phyloP scores from a whole-genome alignment of 495 filamentous ascomycete genomes.

The Hyphodiscus hymeniophilus region DNA sequence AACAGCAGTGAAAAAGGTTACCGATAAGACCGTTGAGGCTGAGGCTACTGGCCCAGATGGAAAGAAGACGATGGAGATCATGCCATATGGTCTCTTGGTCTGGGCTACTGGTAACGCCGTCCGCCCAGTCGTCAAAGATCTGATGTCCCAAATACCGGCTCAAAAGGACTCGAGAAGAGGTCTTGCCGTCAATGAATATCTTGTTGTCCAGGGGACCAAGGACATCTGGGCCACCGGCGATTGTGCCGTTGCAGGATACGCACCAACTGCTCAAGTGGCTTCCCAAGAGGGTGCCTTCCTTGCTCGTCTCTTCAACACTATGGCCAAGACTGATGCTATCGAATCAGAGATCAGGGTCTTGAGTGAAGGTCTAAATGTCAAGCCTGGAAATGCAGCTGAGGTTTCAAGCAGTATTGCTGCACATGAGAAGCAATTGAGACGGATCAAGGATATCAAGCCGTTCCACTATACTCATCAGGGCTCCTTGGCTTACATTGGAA shows the following conservation, averaged over 20 bases:
- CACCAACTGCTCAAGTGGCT: constrained; percentile 94
- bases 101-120: constrained; percentile 98
- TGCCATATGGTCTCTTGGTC: constrained; percentile 93
- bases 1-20: constrained; percentile 98
- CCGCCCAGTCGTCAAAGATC: constrained; percentile 77
- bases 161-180: constrained; percentile 93
- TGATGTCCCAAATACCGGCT: constrained; percentile 85
- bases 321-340: constrained; percentile 81
- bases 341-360: constrained; percentile 63
- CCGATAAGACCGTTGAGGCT: constrained; percentile 89
- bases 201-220: constrained; percentile 92
- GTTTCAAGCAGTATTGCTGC: constrained; percentile 72
- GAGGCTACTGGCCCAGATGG: constrained; percentile 82
- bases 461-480: constrained; percentile 99
- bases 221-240: constrained; percentile 82
- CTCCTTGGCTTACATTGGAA: constrained; percentile 93
- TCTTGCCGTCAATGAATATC: constrained; percentile 94
- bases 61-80: constrained; percentile 65
- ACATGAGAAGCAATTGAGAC: constrained; percentile 73
- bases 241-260: constrained; percentile 87
- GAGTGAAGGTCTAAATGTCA: constrained; percentile 39
- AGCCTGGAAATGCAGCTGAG: constrained; percentile 44
- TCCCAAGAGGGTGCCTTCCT: constrained; percentile 94
- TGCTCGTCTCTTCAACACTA: constrained; percentile 92
- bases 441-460: constrained; percentile 87